Conservation (phyloP, 768 basidiomycete species). For the Boletellus emodensis region DNA sequence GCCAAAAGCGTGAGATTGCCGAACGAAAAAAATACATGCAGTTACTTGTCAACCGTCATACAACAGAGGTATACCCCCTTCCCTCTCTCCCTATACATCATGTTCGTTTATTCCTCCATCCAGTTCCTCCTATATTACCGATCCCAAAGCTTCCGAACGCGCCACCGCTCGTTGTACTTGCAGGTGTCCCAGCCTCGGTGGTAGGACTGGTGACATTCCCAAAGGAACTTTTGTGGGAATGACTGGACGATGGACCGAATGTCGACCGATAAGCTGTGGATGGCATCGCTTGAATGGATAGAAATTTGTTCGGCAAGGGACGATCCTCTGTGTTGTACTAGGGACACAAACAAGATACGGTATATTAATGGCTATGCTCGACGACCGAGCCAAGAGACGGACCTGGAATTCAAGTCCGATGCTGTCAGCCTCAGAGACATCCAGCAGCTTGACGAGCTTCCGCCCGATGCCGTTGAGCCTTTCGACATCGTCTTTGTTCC, state of each 20-base stretch:
- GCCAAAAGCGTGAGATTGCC: constrained; percentile 10
- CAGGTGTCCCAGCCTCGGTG: constrained; percentile 19
- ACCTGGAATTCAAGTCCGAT: constrained; percentile 93
- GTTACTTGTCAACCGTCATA: constrained; percentile 6
- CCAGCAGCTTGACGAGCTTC: constrained; percentile 76
- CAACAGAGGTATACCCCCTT: not conserved
- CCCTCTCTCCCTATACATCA: constrained; percentile 12
- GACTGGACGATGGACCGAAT: constrained; percentile 43
- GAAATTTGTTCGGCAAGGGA: constrained; percentile 76
- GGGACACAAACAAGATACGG: not conserved
- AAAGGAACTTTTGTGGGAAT: constrained; percentile 20
- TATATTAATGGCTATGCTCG: not conserved
- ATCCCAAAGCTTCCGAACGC: constrained; percentile 49
- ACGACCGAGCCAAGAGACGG: constrained; percentile 15
- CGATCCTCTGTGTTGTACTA: constrained; percentile 88
- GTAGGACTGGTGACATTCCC: constrained; percentile 20
- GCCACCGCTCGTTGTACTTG: constrained; percentile 32
- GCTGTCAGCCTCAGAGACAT: constrained; percentile 77
- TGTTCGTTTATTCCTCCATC: constrained; percentile 24
- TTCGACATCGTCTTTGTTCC: constrained; percentile 82
- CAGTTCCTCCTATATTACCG: constrained; percentile 36
- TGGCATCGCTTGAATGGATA: constrained; percentile 72
- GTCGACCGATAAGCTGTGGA: constrained; percentile 61
- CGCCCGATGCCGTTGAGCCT: constrained; percentile 80
- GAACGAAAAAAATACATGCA: constrained; percentile 10